Base-by-base conservation (phyloP, 2,329 filamentous ascomycete species). In the Venturia oleaginea region DNA sequence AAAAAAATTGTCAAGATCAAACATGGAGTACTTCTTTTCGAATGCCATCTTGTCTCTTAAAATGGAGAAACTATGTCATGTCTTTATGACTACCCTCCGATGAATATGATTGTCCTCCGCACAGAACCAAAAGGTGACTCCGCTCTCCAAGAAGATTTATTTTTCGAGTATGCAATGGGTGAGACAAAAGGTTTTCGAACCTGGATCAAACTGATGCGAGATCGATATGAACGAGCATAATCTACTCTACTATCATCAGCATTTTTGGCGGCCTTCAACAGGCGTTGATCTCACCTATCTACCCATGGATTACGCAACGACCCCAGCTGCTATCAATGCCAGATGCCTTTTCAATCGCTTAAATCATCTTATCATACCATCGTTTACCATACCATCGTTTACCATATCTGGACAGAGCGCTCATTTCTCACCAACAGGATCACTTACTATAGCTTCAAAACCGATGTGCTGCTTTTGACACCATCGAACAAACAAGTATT, bases 401-500 rank as follows among this genome's bases (percentile, higher is more conserved):
- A 34, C 30, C 30, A 57, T 10, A n/a, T 13, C 8, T 37, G 7
- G 6, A n/a, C 15, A 27, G 8, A n/a, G 19, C 51, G 30, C 5
- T 10, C 11, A 10, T 4, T 30, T 57, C 19, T 34, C 17, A 32
- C n/a, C 30, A n/a, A n/a, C 7, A 34, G 51, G 10, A 2, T 15
- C 2, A n/a, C 42, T 27, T 17, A 2, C 59, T 19, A 66, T 22
- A 66, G 19, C 24, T 27, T 64, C 15, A 65, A 42, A 5, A 84
- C 82, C 48, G 76, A 78, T 59, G 76, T 83, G 70, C 80, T 82
- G 71, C 83, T 85, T 67, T 73, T 77, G 2, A 86, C 79, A 0
- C 85, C 85, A 70, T 87, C 84, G 68, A 86, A 87, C 30, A 87
- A 72, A 69, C 84, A 86, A 0, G 82, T 84, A 66, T 86, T 86